These are phyloP conservation scores for Chlorella vulgaris DNA, from an alignment of 139 green algal species.

Conservation along the genomic window DNA sequence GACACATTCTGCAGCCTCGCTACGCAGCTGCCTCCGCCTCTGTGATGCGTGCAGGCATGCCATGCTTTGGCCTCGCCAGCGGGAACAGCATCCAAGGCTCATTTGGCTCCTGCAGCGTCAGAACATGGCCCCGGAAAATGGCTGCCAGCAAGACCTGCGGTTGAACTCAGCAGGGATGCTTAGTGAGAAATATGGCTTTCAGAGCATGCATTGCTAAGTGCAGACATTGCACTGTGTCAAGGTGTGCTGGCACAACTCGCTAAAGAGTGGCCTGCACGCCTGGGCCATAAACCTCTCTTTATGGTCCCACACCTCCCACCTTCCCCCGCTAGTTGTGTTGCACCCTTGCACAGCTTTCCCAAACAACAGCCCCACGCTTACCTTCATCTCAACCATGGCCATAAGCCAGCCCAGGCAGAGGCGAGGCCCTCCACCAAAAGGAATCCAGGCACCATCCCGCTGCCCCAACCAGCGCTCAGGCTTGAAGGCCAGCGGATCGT, in stretches of 20 bases:
- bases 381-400: constrained; percentile 34
- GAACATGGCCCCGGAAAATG: background rate
- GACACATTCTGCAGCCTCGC: background rate
- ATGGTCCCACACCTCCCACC: too few species aligned
- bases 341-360: too few species aligned
- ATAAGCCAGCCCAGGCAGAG: constrained; percentile 32
- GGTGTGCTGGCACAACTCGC: too few species aligned
- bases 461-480: constrained; percentile 40
- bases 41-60: constrained; percentile 9
- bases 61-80: constrained; percentile 7
- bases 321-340: too few species aligned
- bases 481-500: constrained; percentile 18
- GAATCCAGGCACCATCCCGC: constrained; percentile 16
- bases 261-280: too few species aligned
- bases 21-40: background rate
- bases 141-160: background rate
- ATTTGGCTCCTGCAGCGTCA: background rate
- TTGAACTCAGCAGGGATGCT: too few species aligned
- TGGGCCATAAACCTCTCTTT: too few species aligned
- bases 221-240: too few species aligned
- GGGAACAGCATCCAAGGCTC: constrained; percentile 14
- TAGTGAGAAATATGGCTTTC: too few species aligned
- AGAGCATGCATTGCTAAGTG: too few species aligned
- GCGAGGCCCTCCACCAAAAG: constrained; percentile 34
- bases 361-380: background rate